These are phyloP conservation scores for Sphagnum magellanicum DNA, from an alignment of 228 moss, liverwort and hornwort species.

Conservation along the genomic window DNA sequence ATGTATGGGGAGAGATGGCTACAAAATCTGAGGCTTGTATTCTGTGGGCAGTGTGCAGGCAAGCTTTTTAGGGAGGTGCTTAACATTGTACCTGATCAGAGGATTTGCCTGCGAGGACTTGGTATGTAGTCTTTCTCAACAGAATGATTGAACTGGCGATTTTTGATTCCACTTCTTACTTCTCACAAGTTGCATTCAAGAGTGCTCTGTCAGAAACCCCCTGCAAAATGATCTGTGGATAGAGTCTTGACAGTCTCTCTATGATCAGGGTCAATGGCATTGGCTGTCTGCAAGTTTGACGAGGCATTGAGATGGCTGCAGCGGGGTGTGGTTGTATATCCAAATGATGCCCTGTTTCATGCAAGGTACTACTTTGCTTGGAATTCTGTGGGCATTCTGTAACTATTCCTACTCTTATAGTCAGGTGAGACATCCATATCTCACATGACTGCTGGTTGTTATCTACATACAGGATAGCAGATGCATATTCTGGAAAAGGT, in stretches of 20 bases:
- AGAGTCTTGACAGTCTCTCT: background rate
- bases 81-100: conserved; percentile 11
- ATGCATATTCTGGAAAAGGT: conserved; percentile 23
- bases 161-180: background rate
- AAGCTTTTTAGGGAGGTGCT: conserved; percentile 15
- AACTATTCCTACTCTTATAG: background rate
- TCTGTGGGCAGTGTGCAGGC: conserved; percentile 9
- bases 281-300: conserved; percentile 8
- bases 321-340: conserved; percentile 19
- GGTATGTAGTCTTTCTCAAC: conserved; percentile 1
- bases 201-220: background rate
- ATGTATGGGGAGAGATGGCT: background rate
- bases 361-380: conserved; percentile 9
- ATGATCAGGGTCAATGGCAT: conserved; percentile 20
- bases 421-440: background rate
- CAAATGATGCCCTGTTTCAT: conserved; percentile 22
- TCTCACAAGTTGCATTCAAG: background rate
- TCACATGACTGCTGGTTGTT: background rate
- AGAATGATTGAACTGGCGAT: background rate
- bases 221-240: background rate
- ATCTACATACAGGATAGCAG: conserved; percentile 18
- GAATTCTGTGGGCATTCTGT: background rate
- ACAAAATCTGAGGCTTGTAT: background rate
- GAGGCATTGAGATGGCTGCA: conserved; percentile 25
- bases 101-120: conserved; percentile 22